Conservation (phyloP, 306 rosid species). For the Betula pendula region DNA sequence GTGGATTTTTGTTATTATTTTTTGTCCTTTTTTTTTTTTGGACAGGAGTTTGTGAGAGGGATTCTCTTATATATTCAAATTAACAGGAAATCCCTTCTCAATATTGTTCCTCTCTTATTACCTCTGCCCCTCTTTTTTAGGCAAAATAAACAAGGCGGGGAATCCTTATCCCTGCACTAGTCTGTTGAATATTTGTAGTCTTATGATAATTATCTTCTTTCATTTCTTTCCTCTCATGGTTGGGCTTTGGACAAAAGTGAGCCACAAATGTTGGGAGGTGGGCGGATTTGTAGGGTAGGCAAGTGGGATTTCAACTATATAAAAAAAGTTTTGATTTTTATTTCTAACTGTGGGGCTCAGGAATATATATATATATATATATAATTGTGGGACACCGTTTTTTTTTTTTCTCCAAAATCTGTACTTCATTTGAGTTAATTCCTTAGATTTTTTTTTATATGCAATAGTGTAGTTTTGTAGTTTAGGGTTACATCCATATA, state of each 20-base stretch:
- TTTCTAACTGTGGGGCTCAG: no score
- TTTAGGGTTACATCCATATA: no score
- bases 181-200: background rate
- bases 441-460: no score
- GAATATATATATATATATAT: background rate
- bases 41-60: no score
- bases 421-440: background rate
- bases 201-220: background rate
- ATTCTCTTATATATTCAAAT: no score
- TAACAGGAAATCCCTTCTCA: no score
- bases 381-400: slow-evolving; percentile 5
- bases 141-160: no score
- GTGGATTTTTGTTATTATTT: no score
- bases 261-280: slow-evolving; percentile 36
- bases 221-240: background rate
- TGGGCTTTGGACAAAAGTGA: slow-evolving; percentile 11
- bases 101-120: no score
- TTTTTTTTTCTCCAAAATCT: background rate
- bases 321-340: no score
- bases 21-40: background rate
- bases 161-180: no score
- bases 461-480: background rate
- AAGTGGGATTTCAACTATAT: background rate
- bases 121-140: no score
- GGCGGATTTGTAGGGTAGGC: slow-evolving; percentile 25